Evolutionary conservation across 129 eudicot genomes (phyloP), one percentile per base, ranked within the genome.

Genomic region (Centrapalus pauciflorus): DNA sequence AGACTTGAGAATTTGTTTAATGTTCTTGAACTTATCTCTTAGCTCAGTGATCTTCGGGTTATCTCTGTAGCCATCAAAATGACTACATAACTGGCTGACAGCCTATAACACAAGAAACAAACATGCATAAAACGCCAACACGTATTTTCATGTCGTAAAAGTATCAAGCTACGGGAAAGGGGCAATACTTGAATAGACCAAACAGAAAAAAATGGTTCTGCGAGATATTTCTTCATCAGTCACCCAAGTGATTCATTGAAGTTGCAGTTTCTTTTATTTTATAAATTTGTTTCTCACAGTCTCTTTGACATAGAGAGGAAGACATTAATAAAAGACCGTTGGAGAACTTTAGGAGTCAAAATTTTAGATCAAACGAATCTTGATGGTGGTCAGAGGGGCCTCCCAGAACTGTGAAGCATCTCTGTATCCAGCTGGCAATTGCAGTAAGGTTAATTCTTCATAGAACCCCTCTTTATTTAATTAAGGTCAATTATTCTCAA

Each of bases 11-110:
- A 94, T 82, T 75, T 94, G 99, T 74, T 87, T 94, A 50, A 94
- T 89, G 81, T 89, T 89, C 85, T 94, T 94, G 76, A 94, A 89
- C 74, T 86, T 94, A 48, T 89, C 99, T 68, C 97, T 85, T 38
- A 94, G 92, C 77, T 94, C 99, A 3, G 89, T 94, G 69, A 94
- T 89, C 78, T 94, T 94, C 14, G 90, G 97, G 40, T 86, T 73
- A 79, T 94, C 99, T 84, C 94, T 84, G 29, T 94, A 94, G 69
- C 95, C 99, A 59, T 94, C 99, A 83, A 94, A 94, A 87, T 94
- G 99, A 77, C 94, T 89, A 77, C 96, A 94, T 70, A 94, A 64
- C 85, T 94, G 99, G 79, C 89, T 84, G 46, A 94, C 99, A 76
- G 97, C 99, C 99, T 94, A 83, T 71, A 76, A 83, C 61, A 71